Base-by-base conservation (phyloP, 2,329 filamentous ascomycete genomes). In the Penicillium sumatraense region DNA sequence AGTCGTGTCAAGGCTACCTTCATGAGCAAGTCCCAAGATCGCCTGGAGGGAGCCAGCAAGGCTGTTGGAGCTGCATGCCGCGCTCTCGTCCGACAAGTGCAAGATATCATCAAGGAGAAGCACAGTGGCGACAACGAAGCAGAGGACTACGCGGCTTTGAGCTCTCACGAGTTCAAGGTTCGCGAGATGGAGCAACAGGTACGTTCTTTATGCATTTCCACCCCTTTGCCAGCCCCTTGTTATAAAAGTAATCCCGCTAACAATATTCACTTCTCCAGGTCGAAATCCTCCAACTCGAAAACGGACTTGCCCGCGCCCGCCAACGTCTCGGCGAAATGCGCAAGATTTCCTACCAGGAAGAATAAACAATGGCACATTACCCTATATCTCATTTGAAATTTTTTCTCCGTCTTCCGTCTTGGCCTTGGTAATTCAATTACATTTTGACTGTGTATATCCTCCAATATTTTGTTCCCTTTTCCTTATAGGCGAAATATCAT, bases 171-270 rank as follows among this genome's bases (percentile, higher is more conserved):
- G 79, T 98, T 99, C 82, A 99, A 99, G 83, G 92, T 97, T 49
- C 85, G 89, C 67, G 93, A 99, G 80, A 99, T 99, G 95, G 95
- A 99, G 80, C 95, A 99, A 73, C 95, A 99, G 90, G 93, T 96
- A 82, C 68, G 84, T 82, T 54, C 20, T 31, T 29, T 41, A 46
- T 24, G 35, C 33, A 5, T 8, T 40, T 54, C 31, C 18, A 10
- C 35, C n/a, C 38, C 45, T 60, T 29, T n/a, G 47, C 38, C 13
- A 53, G 24, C 35, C 24, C 23, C 14, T n/a, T 31, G 29, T 5
- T 47, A 3, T 40, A 33, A 14, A 9, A 10, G 29, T 16, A 36
- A 16, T 16, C 33, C 33, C n/a, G 6, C 9, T 9, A 18, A 36
- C 5, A n/a, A n/a, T n/a, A n/a, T n/a, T n/a, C n/a, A n/a, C n/a